Percentiles rank a stretch among this genome's conserved stretches.
Conservation (phyloP, 441 rosid species). For the Populus hybrid region DNA sequence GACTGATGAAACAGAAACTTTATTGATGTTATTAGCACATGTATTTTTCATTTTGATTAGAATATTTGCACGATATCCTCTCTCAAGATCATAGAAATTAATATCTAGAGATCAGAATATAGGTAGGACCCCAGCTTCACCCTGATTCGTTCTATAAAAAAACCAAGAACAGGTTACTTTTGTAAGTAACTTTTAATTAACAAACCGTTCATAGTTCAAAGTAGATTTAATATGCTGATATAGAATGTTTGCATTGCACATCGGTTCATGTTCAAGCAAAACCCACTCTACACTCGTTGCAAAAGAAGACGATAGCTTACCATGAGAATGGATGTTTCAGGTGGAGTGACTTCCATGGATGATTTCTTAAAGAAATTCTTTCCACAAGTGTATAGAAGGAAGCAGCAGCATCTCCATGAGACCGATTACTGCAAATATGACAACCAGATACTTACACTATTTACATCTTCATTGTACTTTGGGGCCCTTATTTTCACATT, state of each 20-base stretch:
- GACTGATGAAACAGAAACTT: background rate
- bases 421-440: slow-evolving; percentile 85
- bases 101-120: background rate
- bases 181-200: too few relatives aligned
- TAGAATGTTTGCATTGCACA: background rate
- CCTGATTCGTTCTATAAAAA: background rate
- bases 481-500: slow-evolving; percentile 70
- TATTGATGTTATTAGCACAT: background rate
- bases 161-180: slow-evolving; percentile 2
- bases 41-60: background rate
- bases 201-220: too few relatives aligned
- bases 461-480: slow-evolving; percentile 70
- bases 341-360: slow-evolving; percentile 89
- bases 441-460: slow-evolving; percentile 62
- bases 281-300: background rate
- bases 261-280: background rate
- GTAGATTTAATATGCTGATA: too few relatives aligned
- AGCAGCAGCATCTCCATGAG: slow-evolving; percentile 55
- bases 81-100: background rate
- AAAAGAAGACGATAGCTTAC: too few relatives aligned
- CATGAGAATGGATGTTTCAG: slow-evolving; percentile 18
- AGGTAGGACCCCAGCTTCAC: background rate
- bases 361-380: slow-evolving; percentile 71
- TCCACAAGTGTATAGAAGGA: slow-evolving; percentile 56
- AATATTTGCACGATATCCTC: background rate